Evolutionary conservation across 2,329 filamentous ascomycete species (phyloP).

Genomic region (Colletotrichum navitas): DNA sequence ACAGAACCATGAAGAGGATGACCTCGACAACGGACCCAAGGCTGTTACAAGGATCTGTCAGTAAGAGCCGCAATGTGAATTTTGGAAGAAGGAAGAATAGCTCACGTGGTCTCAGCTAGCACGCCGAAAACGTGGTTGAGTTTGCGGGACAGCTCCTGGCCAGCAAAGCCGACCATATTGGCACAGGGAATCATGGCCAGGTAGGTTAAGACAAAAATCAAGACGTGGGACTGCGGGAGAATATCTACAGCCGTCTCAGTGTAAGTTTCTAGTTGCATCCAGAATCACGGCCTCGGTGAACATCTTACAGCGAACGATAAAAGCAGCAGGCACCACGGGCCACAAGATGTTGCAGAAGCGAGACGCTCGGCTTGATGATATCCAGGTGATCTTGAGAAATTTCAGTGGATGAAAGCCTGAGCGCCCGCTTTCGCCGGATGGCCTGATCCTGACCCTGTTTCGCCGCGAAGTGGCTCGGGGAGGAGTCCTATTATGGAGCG

Average conservation of each 20-base stretch:
- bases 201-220: slow-evolving; percentile 78
- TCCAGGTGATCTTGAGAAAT: slow-evolving; percentile 74
- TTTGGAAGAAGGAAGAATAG: neutral
- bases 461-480: slow-evolving; percentile 5
- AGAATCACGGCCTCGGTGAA: too few relatives aligned
- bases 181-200: slow-evolving; percentile 83
- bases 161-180: slow-evolving; percentile 81
- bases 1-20: slow-evolving; percentile 82
- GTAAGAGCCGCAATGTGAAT: slow-evolving; percentile 43
- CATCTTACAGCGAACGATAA: slow-evolving; percentile 65
- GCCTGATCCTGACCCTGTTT: slow-evolving; percentile 62
- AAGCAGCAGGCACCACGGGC: slow-evolving; percentile 81
- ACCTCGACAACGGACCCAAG: slow-evolving; percentile 84
- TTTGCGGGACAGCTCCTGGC: slow-evolving; percentile 72
- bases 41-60: slow-evolving; percentile 47
- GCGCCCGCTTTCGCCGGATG: slow-evolving; percentile 66
- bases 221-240: slow-evolving; percentile 64
- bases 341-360: slow-evolving; percentile 77
- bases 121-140: slow-evolving; percentile 79
- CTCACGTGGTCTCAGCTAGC: slow-evolving; percentile 68
- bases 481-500: slow-evolving; percentile 9
- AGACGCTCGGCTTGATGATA: slow-evolving; percentile 73
- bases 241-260: neutral
- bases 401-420: slow-evolving; percentile 72
- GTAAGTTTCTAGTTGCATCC: slow-evolving; percentile 5